Conservation (phyloP, 441 rosid species). For the Gossypium aridum region DNA sequence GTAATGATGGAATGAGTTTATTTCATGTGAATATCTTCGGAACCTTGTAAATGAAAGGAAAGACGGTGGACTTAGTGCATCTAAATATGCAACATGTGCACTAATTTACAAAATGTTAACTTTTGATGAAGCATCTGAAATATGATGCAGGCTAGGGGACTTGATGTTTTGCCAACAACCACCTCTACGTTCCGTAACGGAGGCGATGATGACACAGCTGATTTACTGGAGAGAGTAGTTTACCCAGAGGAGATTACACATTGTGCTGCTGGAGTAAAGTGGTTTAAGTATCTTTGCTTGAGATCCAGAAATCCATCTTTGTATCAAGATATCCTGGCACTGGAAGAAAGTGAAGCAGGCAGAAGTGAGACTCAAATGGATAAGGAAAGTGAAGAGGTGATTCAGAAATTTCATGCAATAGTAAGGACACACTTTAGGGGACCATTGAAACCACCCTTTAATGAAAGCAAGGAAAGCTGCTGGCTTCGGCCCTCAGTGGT, state of each 20-base stretch:
- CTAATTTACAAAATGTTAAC: not conserved
- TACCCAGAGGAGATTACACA: slow-evolving; percentile 82
- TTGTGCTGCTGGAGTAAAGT: slow-evolving; percentile 68
- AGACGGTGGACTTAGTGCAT: not conserved
- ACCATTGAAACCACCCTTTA: slow-evolving; percentile 80
- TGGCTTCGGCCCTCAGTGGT: slow-evolving; percentile 84
- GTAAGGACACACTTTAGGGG: slow-evolving; percentile 78
- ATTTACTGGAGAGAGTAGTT: slow-evolving; percentile 59
- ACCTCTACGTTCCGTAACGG: slow-evolving; percentile 72
- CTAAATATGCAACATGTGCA: not conserved
- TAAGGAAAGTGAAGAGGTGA: slow-evolving; percentile 35
- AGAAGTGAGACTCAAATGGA: slow-evolving; percentile 17
- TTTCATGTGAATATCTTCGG: not conserved
- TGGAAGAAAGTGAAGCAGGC: slow-evolving; percentile 13
- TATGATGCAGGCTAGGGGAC: slow-evolving; percentile 73
- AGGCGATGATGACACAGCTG: slow-evolving; percentile 73
- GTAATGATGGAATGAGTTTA: not conserved
- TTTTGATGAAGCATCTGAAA: not conserved
- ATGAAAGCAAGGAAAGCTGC: slow-evolving; percentile 82
- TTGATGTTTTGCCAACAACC: slow-evolving; percentile 80
- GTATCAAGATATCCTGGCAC: not conserved
- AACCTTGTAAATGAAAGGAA: not conserved
- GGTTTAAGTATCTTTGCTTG: slow-evolving; percentile 53
- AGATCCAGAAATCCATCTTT: slow-evolving; percentile 21
- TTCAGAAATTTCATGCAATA: slow-evolving; percentile 54